A percentile compares a stretch with the other conserved stretches of the same genome.
phyloP scores from a whole-genome alignment of 2,329 filamentous ascomycete genomes.

The Colletotrichum incanum region DNA sequence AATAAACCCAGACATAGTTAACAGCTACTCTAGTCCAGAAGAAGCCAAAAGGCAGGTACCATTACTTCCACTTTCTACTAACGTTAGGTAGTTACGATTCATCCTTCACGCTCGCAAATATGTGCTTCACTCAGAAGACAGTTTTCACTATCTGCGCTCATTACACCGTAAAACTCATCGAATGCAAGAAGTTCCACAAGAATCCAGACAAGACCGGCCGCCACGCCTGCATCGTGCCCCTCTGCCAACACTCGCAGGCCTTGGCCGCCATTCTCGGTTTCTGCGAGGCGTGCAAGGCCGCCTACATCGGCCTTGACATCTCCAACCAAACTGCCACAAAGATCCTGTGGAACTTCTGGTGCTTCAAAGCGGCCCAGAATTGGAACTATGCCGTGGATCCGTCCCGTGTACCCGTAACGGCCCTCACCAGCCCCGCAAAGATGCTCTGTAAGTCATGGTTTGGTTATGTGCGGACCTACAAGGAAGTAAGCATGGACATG shows the following conservation, averaged over 20 bases:
- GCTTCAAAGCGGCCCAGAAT: slow-evolving; percentile 24
- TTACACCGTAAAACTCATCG: slow-evolving; percentile 6
- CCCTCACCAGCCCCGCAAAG: not conserved
- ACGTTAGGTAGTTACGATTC: not conserved
- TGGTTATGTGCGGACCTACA: not conserved
- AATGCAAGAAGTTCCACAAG: not conserved
- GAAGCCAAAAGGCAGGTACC: not conserved
- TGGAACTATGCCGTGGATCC: slow-evolving; percentile 14
- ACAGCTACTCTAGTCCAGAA: not conserved
- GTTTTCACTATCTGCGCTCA: slow-evolving; percentile 18
- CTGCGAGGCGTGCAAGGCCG: slow-evolving; percentile 21
- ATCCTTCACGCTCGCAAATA: not conserved
- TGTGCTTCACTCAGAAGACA: slow-evolving; percentile 12
- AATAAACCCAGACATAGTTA: not conserved
- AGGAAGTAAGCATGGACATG: not conserved
- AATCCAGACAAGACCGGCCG: slow-evolving; percentile 6
- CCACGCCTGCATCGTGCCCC: slow-evolving; percentile 9
- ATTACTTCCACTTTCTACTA: not conserved
- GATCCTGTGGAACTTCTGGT: slow-evolving; percentile 29
- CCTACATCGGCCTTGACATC: slow-evolving; percentile 1
- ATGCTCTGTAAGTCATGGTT: not conserved
- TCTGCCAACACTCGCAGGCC: slow-evolving; percentile 26
- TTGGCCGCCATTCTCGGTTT: slow-evolving; percentile 22
- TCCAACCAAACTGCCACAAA: not conserved
- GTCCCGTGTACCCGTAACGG: not conserved